Percentiles rank a stretch among this genome's conserved stretches.
Conservation (phyloP, 73 alveolate genomes). For the Tetrahymena elliotti region DNA sequence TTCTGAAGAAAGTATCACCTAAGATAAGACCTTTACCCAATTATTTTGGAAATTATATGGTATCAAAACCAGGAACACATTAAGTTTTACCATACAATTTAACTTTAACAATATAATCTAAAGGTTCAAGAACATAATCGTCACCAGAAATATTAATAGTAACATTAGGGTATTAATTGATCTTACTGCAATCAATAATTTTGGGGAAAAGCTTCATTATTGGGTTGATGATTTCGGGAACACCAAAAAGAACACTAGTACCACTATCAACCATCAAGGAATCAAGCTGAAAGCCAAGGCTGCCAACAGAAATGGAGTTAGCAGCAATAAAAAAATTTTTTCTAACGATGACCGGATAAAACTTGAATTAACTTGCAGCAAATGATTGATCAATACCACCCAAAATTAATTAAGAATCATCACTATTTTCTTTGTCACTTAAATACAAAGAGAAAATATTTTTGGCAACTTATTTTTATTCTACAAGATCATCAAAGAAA, state of each 20-base stretch:
- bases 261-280: neutral
- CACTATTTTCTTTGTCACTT: neutral
- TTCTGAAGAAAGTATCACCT: neutral
- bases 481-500: neutral
- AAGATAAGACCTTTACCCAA: neutral
- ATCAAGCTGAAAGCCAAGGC: neutral
- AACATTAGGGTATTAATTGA: slow-evolving; percentile 25
- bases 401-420: neutral
- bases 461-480: neutral
- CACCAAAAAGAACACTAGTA: neutral
- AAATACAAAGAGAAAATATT: neutral
- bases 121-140: slow-evolving; percentile 33
- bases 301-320: neutral
- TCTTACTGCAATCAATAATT: slow-evolving; percentile 30
- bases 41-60: neutral
- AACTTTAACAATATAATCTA: slow-evolving; percentile 47
- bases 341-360: neutral
- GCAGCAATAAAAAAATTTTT: neutral
- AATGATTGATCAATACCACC: neutral
- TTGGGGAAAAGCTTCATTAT: slow-evolving; percentile 18
- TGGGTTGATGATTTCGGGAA: neutral
- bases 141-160: slow-evolving; percentile 55
- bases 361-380: neutral
- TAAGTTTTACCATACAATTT: slow-evolving; percentile 23
- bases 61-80: neutral